A percentile compares a stretch with the other conserved stretches of the same genome.
phyloP scores from a whole-genome alignment of 345 rosid species.

The Jatropha curcas region DNA sequence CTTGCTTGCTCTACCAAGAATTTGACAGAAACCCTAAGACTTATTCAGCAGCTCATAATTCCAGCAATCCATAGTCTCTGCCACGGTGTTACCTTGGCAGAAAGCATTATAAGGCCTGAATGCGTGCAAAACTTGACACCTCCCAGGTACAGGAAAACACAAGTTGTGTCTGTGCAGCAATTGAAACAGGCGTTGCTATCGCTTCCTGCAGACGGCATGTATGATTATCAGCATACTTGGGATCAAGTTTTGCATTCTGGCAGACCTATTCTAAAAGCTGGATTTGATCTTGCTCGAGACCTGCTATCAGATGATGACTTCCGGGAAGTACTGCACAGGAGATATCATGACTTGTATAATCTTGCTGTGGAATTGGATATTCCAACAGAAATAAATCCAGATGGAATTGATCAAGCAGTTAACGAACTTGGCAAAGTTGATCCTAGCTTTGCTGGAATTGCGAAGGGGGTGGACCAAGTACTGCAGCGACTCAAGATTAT shows the following conservation, averaged over 20 bases:
- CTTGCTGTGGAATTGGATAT: slow-evolving; percentile 85
- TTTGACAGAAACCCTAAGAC: slow-evolving; percentile 80
- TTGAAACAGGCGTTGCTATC: slow-evolving; percentile 83
- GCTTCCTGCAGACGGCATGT: slow-evolving; percentile 85
- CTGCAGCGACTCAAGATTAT: slow-evolving; percentile 85
- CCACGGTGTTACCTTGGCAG: slow-evolving; percentile 75
- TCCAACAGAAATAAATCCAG: slow-evolving; percentile 50
- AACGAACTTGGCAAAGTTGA: slow-evolving; percentile 61
- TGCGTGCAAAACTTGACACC: slow-evolving; percentile 74
- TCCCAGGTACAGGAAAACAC: slow-evolving; percentile 74
- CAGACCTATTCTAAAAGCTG: slow-evolving; percentile 51
- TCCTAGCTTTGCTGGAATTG: slow-evolving; percentile 84
- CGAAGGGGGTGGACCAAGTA: slow-evolving; percentile 84
- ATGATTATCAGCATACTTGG: slow-evolving; percentile 97
- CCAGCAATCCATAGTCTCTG: slow-evolving; percentile 87
- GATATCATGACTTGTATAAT: slow-evolving; percentile 79
- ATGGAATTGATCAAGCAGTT: slow-evolving; percentile 37
- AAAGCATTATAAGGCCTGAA: slow-evolving; percentile 75
- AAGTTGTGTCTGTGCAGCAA: slow-evolving; percentile 59
- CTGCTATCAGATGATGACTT: slow-evolving; percentile 94
- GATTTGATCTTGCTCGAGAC: slow-evolving; percentile 89
- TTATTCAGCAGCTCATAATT: slow-evolving; percentile 69
- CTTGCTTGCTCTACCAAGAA: slow-evolving; percentile 88
- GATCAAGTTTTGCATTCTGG: slow-evolving; percentile 67
- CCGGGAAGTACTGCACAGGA: slow-evolving; percentile 78